Evolutionary conservation across 148 eudicot species (phyloP), one percentile per base, ranked within the genome.

Genomic region (Rhododendron kiyosumense): DNA sequence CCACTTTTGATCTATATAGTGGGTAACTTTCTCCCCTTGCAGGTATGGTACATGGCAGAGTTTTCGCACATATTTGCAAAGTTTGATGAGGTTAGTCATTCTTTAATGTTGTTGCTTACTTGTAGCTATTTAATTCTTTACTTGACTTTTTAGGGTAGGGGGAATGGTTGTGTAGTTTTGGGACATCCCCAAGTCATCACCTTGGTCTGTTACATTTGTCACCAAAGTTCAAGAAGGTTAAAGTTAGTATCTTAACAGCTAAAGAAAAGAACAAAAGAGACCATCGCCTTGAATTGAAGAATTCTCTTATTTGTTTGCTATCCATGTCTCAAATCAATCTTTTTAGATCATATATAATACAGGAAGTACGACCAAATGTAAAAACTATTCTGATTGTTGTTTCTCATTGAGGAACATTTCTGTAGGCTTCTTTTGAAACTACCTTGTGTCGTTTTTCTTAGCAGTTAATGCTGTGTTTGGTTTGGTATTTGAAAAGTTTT

Each of bases 41-140:
- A 97, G 99, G 90, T 97, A 46, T 95, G 99, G 99, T 97, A 92
- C 91, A 97, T 97, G 99, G 88, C 94, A 9, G 93, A 93, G 88
- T 93, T 91, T 84, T 93, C 98, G 30, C 94, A 93, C 88, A 86
- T 94, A 63, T 95, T 95, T 88, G 89, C 59, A 69, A 92, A 89
- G 84, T 78, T 95, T 63, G 93, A 93, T 78, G 93, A 96, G 96
- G 99, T 94, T 57, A 43, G 94, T 92, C 59, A 61, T 46, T 71
- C 76, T 52, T 49, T 18, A 10, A n/a, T 49, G 28, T 67, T 85
- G 52, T 48, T 78, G 74, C 24, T 30, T 82, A 14, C 5, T 36
- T 88, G 38, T 51, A 14, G 81, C 71, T 34, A n/a, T 48, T 45
- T 49, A 30, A 18, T 84, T 20, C 10, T 28, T 5, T 45, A 34